A percentile compares a stretch with the other conserved stretches of the same genome.
phyloP scores from a whole-genome alignment of 1,284 basidiomycete genomes.

The Naganishia sp. region DNA sequence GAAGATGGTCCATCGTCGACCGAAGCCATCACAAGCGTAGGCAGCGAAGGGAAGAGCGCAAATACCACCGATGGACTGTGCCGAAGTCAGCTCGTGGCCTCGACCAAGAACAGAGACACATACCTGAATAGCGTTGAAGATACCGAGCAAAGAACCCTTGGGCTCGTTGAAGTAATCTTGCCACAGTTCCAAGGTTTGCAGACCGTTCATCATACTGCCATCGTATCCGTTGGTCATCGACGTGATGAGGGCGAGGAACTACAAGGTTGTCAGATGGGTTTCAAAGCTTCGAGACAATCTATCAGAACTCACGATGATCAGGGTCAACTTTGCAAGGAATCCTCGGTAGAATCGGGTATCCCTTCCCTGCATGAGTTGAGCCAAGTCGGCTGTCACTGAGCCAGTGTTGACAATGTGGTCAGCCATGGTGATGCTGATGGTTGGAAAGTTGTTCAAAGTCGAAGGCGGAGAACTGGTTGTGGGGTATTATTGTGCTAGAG shows the following conservation, averaged over 20 bases:
- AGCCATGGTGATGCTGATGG: constrained; percentile 16
- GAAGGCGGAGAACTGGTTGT: constrained; percentile 6
- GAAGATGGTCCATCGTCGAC: constrained; percentile 45
- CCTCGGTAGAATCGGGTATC: constrained; percentile 26
- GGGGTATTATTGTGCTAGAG: not conserved
- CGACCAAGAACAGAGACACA: constrained; percentile 10
- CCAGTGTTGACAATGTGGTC: constrained; percentile 25
- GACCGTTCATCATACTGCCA: constrained; percentile 39
- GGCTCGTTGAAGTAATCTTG: constrained; percentile 35
- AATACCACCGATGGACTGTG: constrained; percentile 38
- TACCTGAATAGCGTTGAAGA: constrained; percentile 42
- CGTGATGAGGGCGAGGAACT: constrained; percentile 36
- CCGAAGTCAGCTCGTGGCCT: not conserved
- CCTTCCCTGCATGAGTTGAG: constrained; percentile 25
- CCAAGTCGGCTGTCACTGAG: constrained; percentile 18
- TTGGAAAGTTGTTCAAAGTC: constrained; percentile 1
- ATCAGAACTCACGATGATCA: constrained; percentile 26
- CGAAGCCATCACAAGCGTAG: constrained; percentile 45
- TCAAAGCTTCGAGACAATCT: not conserved
- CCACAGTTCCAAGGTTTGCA: constrained; percentile 40
- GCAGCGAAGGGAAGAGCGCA: constrained; percentile 40
- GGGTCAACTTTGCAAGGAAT: constrained; percentile 11
- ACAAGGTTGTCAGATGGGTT: not conserved
- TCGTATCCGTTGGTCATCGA: constrained; percentile 36
- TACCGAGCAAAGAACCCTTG: constrained; percentile 41